Base-by-base conservation (phyloP, 2,329 filamentous ascomycete genomes). In the Venturia carpophila region DNA sequence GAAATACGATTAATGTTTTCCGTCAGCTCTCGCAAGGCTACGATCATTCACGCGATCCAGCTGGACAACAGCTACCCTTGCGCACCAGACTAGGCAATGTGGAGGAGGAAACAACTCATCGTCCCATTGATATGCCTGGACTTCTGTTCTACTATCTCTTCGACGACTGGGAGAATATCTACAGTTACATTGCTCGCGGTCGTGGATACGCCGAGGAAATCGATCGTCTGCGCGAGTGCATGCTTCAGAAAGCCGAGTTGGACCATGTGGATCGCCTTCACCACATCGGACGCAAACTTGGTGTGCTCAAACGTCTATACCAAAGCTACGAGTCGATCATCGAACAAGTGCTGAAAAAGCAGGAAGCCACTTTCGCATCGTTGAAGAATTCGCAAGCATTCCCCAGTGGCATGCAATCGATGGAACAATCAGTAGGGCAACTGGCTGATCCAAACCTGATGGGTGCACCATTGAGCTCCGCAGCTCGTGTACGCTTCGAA, bases 91-190 rank as follows among this genome's bases (percentile, higher is more conserved):
- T 80, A 7, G 79, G 79, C 10, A 70, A 76, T 64, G 79, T 74
- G 15, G 73, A 77, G 17, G 77, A 79, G 68, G 79, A 80, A 68
- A 77, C 76, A 1, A 77, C 75, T 0, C 79, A 81, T 67, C 73
- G 76, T 65, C 69, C 76, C 7, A 79, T 80, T 2, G 84, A 87
- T 69, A 80, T 81, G 1, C 81, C 85, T 0, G 85, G 84, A 24
- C 77, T 85, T 24, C 75, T 87, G 2, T 87, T 87, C 74, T 88
- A 87, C 71, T 87, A 87, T 69, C 75, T 88, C 0, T 88, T 88
- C 69, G 85, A 88, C 70, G 85, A 87, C 70, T 87, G 86, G 77
- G 79, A 80, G 43, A 83, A 84, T 3, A 84, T 83, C 0, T 84
- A 83, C 63, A 80, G 80, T 34, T 76, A 87, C 13, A 76, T 87